Evolutionary conservation across 129 eudicot species (phyloP).

Genomic region (Kitagawia praeruptora): DNA sequence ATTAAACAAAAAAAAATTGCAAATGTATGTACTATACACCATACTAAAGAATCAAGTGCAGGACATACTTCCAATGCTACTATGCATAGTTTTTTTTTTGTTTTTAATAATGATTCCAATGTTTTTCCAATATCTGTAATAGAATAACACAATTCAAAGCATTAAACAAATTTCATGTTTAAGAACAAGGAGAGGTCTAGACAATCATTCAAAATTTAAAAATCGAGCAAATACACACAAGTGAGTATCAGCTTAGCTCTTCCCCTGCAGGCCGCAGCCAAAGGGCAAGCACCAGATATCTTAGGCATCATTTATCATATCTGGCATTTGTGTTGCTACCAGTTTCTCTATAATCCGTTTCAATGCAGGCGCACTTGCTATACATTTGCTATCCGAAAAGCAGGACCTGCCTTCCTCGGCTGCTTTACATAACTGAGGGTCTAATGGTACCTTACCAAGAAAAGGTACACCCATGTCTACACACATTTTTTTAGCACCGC

Average conservation of each 20-base stretch:
- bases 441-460: conserved; percentile 82
- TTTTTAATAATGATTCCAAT: too few species aligned
- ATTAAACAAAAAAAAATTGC: too few species aligned
- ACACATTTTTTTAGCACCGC: conserved; percentile 85
- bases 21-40: too few species aligned
- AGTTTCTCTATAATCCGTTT: conserved; percentile 53
- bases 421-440: conserved; percentile 80
- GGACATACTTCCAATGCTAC: too few species aligned
- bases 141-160: background rate
- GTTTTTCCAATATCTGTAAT: background rate
- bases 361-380: conserved; percentile 68
- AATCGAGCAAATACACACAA: background rate
- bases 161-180: background rate
- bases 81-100: too few species aligned
- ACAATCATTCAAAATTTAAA: background rate
- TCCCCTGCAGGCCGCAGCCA: background rate
- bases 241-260: background rate
- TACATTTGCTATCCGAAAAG: conserved; percentile 53
- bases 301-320: conserved; percentile 27
- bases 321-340: conserved; percentile 28
- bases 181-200: background rate
- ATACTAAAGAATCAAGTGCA: too few species aligned
- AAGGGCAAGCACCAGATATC: background rate
- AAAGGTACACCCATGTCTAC: conserved; percentile 78
- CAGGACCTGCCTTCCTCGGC: conserved; percentile 97